Evolutionary conservation across 2,329 filamentous ascomycete species (phyloP).

Genomic region (Paecilomyces sp.): DNA sequence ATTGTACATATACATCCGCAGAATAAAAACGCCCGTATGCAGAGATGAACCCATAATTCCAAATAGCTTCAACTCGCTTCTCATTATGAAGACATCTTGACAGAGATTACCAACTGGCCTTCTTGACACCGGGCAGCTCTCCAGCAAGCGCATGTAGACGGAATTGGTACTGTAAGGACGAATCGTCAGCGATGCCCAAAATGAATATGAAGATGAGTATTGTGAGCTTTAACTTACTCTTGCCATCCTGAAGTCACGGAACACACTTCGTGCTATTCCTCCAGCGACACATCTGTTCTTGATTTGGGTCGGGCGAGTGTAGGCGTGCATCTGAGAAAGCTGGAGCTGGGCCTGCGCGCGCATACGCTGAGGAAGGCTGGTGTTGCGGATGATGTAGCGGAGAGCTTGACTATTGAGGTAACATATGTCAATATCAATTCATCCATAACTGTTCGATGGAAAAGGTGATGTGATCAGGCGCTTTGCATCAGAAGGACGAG

Average conservation of each 20-base stretch:
- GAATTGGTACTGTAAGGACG: conserved; percentile 70
- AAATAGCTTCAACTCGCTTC: conserved; percentile 7
- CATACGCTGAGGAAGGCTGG: conserved; percentile 69
- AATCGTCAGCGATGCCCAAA: conserved; percentile 10
- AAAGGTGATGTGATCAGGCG: not conserved
- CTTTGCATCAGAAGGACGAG: not conserved
- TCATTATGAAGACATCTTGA: not conserved
- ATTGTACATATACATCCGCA: not conserved
- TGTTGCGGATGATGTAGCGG: conserved; percentile 90
- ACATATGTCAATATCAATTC: not conserved
- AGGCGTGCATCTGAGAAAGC: conserved; percentile 90
- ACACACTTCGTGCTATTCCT: conserved; percentile 83
- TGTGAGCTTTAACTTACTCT: conserved; percentile 56
- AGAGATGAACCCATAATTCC: conserved; percentile 4
- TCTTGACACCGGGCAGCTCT: conserved; percentile 83
- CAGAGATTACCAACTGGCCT: conserved; percentile 77
- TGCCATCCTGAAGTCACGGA: conserved; percentile 86
- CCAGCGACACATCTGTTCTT: conserved; percentile 88
- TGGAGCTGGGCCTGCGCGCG: conserved; percentile 91
- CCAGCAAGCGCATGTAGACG: conserved; percentile 80
- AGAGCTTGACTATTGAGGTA: conserved; percentile 66
- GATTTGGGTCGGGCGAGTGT: conserved; percentile 89
- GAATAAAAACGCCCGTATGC: not conserved
- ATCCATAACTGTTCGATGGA: not conserved
- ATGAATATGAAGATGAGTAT: not conserved